These are phyloP conservation scores for Lactarius indigo DNA, from an alignment of 768 basidiomycete genomes.

Conservation along the genomic window DNA sequence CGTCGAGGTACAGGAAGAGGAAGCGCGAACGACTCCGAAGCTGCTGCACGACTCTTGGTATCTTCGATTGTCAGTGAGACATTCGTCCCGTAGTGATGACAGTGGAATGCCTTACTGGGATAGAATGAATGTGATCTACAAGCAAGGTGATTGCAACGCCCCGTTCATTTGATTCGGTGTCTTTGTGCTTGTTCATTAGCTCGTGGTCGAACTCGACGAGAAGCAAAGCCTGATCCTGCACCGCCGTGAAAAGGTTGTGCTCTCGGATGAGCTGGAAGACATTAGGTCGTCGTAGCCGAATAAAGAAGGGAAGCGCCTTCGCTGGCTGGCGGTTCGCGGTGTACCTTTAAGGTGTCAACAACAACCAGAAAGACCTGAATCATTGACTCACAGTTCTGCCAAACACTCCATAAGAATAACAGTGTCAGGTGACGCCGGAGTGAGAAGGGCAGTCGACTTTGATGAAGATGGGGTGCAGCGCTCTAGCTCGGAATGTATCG, in stretches of 20 bases:
- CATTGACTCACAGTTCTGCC: slow-evolving; percentile 69
- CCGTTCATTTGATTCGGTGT: slow-evolving; percentile 41
- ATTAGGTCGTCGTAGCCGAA: slow-evolving; percentile 79
- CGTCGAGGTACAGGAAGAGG: slow-evolving; percentile 91
- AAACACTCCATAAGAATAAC: slow-evolving; percentile 88
- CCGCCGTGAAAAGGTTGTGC: slow-evolving; percentile 90
- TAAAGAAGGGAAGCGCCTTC: slow-evolving; percentile 87
- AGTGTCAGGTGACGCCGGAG: slow-evolving; percentile 42
- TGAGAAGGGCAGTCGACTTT: slow-evolving; percentile 30
- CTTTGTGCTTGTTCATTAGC: slow-evolving; percentile 56
- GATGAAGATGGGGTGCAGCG: slow-evolving; percentile 50
- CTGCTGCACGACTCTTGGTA: slow-evolving; percentile 84
- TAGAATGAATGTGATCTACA: slow-evolving; percentile 93
- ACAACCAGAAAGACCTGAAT: background rate
- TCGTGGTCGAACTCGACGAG: slow-evolving; percentile 95
- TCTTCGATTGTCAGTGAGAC: slow-evolving; percentile 44
- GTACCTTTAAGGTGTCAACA: slow-evolving; percentile 50
- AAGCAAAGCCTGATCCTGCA: slow-evolving; percentile 88
- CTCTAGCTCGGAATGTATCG: slow-evolving; percentile 80
- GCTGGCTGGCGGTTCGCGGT: slow-evolving; percentile 87
- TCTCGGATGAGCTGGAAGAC: slow-evolving; percentile 95
- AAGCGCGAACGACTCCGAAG: slow-evolving; percentile 71
- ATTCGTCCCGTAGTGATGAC: background rate
- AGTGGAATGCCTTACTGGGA: slow-evolving; percentile 60
- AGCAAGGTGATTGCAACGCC: slow-evolving; percentile 83